Conservation (phyloP, 2,329 filamentous ascomycete genomes). For the Penicillium sp. region DNA sequence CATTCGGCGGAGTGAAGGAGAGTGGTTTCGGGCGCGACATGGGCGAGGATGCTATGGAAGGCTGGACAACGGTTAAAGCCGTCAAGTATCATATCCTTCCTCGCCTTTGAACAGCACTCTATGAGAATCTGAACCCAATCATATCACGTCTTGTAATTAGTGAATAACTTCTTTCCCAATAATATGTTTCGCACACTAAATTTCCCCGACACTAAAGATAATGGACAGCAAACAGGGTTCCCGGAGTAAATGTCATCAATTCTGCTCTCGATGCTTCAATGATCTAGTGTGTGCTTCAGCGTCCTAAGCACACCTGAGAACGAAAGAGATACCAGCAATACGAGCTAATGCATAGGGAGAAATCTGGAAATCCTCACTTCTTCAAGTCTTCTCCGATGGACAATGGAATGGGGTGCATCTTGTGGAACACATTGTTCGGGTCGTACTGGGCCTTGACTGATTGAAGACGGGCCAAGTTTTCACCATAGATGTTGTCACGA, state of each 20-base stretch:
- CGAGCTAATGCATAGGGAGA: neutral
- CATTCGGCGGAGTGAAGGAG: slow-evolving; percentile 38
- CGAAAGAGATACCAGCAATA: neutral
- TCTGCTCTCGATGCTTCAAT: neutral
- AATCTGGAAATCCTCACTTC: neutral
- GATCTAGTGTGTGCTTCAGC: neutral
- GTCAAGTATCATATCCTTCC: slow-evolving; percentile 31
- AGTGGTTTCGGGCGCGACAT: slow-evolving; percentile 39
- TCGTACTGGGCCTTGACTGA: slow-evolving; percentile 55
- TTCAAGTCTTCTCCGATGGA: neutral
- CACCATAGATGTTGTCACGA: slow-evolving; percentile 53
- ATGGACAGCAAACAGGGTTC: neutral
- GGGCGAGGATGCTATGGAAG: slow-evolving; percentile 36
- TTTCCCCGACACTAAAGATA: neutral
- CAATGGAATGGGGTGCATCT: slow-evolving; percentile 46
- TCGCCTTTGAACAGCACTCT: slow-evolving; percentile 10
- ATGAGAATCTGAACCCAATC: too few relatives aligned
- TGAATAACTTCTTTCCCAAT: neutral
- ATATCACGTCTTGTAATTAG: neutral
- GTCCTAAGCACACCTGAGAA: neutral
- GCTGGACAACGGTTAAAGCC: slow-evolving; percentile 33
- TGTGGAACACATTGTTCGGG: slow-evolving; percentile 55
- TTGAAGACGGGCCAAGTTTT: slow-evolving; percentile 50
- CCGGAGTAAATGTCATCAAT: neutral
- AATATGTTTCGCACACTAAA: too few relatives aligned